Evolutionary conservation across 2,329 filamentous ascomycete genomes (phyloP).

Genomic region (Fusarium musae): DNA sequence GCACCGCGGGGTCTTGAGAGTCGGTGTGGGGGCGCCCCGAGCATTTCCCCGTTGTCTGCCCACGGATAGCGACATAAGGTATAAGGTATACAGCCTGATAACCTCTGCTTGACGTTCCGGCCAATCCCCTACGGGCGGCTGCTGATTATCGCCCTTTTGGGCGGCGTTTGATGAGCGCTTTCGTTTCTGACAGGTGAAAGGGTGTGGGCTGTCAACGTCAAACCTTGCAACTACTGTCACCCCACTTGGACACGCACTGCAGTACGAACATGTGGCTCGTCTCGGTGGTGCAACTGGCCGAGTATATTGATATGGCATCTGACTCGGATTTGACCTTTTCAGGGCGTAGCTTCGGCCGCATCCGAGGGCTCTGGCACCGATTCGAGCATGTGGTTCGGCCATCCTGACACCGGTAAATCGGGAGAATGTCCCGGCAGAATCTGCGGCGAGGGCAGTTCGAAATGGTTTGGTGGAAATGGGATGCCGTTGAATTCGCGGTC

Average conservation of each 20-base stretch:
- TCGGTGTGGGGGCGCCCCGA: constrained; percentile 23
- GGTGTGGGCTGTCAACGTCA: constrained; percentile 15
- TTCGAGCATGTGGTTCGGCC: constrained; percentile 40
- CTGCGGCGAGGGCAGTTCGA: constrained; percentile 60
- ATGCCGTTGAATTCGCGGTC: constrained; percentile 60
- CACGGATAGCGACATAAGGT: constrained; percentile 24
- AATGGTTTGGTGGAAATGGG: constrained; percentile 57
- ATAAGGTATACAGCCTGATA: constrained; percentile 9
- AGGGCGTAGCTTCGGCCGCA: constrained; percentile 41
- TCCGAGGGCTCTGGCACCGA: constrained; percentile 42
- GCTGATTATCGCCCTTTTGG: constrained; percentile 17
- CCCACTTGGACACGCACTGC: constrained; percentile 35
- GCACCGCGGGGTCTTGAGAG: constrained; percentile 40
- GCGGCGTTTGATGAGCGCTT: constrained; percentile 2
- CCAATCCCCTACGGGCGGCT: constrained; percentile 25
- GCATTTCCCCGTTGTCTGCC: constrained; percentile 30
- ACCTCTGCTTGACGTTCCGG: constrained; percentile 6
- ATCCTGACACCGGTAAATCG: constrained; percentile 41
- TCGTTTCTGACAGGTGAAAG: constrained; percentile 21
- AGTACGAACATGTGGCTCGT: constrained; percentile 40
- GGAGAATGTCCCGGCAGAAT: constrained; percentile 50
- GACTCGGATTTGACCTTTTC: constrained; percentile 21
- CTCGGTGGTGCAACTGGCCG: constrained; percentile 34
- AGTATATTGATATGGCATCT: constrained; percentile 15
- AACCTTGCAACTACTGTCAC: constrained; percentile 36